These are phyloP conservation scores for Hyphochytrium catenoides DNA, from an alignment of 352 stramenopile genomes.

Conservation along the genomic window DNA sequence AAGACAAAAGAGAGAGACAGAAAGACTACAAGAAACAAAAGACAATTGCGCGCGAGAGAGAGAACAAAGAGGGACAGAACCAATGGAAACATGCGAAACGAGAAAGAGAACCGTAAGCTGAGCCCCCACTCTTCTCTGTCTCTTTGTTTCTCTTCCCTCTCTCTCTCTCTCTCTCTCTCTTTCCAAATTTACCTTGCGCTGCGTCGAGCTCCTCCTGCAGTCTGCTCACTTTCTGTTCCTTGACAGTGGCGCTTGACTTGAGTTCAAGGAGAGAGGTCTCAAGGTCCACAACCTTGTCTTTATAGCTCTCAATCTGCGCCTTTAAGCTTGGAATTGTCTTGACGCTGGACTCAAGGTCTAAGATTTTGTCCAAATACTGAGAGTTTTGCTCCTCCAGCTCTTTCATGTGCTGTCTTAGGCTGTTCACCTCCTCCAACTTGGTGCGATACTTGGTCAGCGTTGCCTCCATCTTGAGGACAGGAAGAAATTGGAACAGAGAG, in stretches of 20 bases:
- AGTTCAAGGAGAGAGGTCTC: conserved; percentile 49
- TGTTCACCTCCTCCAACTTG: conserved; percentile 56
- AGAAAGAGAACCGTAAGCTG: no score
- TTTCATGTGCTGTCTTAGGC: conserved; percentile 35
- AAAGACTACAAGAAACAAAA: no score
- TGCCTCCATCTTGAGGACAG: conserved; percentile 45
- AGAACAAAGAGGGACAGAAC: no score
- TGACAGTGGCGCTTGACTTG: conserved; percentile 39
- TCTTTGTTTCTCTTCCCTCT: no score
- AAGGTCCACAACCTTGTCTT: conserved; percentile 61
- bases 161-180: no score
- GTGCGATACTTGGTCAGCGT: conserved; percentile 58
- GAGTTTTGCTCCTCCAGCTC: conserved; percentile 47
- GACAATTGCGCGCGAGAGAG: no score
- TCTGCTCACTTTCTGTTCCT: conserved; percentile 44
- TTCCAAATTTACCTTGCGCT: no score
- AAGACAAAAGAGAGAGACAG: no score
- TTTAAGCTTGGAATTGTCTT: conserved; percentile 58
- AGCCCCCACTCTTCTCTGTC: no score
- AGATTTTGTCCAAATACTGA: conserved; percentile 49
- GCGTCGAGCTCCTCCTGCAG: conserved; percentile 61
- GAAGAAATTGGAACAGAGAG: no score
- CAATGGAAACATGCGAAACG: no score
- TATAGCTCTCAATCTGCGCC: conserved; percentile 48
- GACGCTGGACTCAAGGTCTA: conserved; percentile 55